Base-by-base conservation (phyloP, 768 basidiomycete species). In the Pleurotus cornucopiae region DNA sequence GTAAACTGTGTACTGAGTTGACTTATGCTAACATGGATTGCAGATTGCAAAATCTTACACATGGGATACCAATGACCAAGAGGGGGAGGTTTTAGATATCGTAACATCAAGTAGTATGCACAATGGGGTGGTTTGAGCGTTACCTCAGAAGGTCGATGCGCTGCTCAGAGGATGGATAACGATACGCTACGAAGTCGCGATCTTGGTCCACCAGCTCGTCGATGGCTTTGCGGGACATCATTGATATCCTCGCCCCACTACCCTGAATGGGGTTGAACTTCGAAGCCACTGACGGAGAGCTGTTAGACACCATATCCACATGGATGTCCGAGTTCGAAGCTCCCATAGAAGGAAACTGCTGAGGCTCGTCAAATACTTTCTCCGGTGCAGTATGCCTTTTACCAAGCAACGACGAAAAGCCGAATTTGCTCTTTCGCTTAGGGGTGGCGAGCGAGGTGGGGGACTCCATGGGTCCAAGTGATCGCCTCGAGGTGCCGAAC, bases 181-280 rank as follows among this genome's bases (percentile, higher is more conserved):
- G 83, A 67, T 93, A 92, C 3, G 91, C 89, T 58, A 93, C 84
- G 64, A 94, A 93, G 14, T 92, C 88, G 2, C 81, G 70, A 66
- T 91, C 90, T 69, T 89, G 91, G n/a, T 86, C 79, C n/a, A 94
- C 89, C 18, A 90, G 76, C 62, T 86, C 83, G 62, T 89, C 88
- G 54, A 91, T 75, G 46, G 83, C 83, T 73, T 84, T 91, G 55
- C 85, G 80, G 14, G 86, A 85, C 7, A 78, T 76, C 16, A 84
- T 73, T 41, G 87, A 88, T 76, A 84, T 75, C 52, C 87, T 77
- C 72, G 38, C 69, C 56, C 14, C 64, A 9, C 9, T 4, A 64
- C n/a, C 69, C 65, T 52, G 67, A 67, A 77, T 65, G 6, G 73
- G 76, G 63, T 80, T 81, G 60, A 84, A 75, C 21, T 82, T 72